phyloP scores from a whole-genome alignment of 2,329 filamentous ascomycete genomes.

The Colletotrichum spaethianum region DNA sequence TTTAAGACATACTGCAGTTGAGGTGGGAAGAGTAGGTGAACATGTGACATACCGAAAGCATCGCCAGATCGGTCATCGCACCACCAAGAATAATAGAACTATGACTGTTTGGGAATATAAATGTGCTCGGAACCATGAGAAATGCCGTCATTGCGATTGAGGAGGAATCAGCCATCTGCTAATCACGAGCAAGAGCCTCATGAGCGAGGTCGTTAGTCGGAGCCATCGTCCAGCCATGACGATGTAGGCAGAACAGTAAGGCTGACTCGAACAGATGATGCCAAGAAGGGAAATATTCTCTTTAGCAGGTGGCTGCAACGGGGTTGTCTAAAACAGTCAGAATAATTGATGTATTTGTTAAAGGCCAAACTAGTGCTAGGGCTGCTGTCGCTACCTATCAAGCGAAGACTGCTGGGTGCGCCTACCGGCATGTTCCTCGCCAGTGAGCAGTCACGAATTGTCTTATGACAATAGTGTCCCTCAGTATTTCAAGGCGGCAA shows the following conservation, averaged over 20 bases:
- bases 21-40: neutral
- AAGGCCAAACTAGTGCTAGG: neutral
- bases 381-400: neutral
- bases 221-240: neutral
- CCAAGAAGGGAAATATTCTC: no score
- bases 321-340: neutral
- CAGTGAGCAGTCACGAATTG: no score
- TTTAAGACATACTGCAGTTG: neutral
- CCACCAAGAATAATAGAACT: neutral
- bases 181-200: neutral
- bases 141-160: neutral
- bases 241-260: neutral
- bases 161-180: neutral
- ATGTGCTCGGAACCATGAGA: neutral
- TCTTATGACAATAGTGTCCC: no score
- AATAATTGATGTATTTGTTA: neutral
- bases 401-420: no score
- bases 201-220: no score
- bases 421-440: no score
- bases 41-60: constrained; percentile 12
- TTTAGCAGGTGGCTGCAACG: neutral
- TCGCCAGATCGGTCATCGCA: neutral
- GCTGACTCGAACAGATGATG: neutral
- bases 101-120: neutral
- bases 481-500: neutral